Evolutionary conservation across 208 protist genomes (phyloP), one percentile per base, ranked within the genome.

Genomic region (Trypanosoma platydactyli): DNA sequence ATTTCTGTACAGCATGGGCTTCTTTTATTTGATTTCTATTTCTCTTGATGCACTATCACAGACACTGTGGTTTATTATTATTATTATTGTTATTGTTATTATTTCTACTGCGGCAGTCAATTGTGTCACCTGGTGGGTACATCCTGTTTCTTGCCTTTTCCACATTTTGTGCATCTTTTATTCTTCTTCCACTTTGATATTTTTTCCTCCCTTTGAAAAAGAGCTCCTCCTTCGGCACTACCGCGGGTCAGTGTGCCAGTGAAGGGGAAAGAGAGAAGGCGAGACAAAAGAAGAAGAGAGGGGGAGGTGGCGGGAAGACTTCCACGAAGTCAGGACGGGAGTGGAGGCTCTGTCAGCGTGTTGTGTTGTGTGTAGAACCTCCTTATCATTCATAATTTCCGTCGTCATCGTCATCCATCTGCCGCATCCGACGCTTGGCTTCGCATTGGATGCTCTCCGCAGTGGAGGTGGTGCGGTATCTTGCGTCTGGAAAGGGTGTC

Each of bases 1-100:
- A 88, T 18, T 55, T 74, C 13, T 94, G 79, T 60, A 91, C 80
- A 0, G 63, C 51, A 44, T 94, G 88, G 84, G 82, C 78, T 16
- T 3, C 4, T 16, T 75, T 42, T 15, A 56, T 71, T 20, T 46
- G 25, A 20, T 68, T 16, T 46, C 30, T 53, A 73, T 52, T 38
- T 3, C 33, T 38, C 33, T 38, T 3, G 5, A 38, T 38, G 33
- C 9, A 9, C 3, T 38, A 3, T 9, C 33, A 38, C 3, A 38
- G 33, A 9, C 33, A 38, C 33, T 9, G 9, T n/a, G n/a, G 55
- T n/a, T 56, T 35, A 53, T 50, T 35, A 52, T 29, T 52, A 67
- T 38, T 42, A 11, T 54, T n/a, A 53, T 49, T 41, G 65, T 41
- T 50, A 35, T 25, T 33, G 55, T 64, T 60, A 30, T 40, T n/a